Conservation (phyloP, 73 alveolate species). For the Paramecium pentaurelia region DNA sequence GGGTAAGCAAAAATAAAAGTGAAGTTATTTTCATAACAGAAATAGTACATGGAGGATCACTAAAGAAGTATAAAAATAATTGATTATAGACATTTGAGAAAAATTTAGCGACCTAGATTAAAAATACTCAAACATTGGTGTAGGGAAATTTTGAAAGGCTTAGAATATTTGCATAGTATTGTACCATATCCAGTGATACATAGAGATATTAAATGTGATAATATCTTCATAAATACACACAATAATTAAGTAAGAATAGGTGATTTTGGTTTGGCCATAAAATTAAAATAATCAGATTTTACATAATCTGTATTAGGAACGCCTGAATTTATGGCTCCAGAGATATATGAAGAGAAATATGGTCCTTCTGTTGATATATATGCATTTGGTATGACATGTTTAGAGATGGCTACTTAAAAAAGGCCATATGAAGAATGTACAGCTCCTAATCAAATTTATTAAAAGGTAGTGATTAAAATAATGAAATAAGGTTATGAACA, state of each 20-base stretch:
- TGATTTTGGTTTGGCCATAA: conserved; percentile 94
- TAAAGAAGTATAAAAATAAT: conserved; percentile 54
- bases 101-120: conserved; percentile 82
- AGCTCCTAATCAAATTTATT: conserved; percentile 70
- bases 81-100: conserved; percentile 68
- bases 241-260: conserved; percentile 96
- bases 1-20: conserved; percentile 86
- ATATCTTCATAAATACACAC: conserved; percentile 90
- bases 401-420: conserved; percentile 84
- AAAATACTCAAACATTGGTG: conserved; percentile 91
- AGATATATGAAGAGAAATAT: conserved; percentile 80
- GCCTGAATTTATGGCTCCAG: conserved; percentile 91
- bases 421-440: conserved; percentile 85
- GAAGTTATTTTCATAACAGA: conserved; percentile 96
- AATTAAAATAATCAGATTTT: conserved; percentile 83
- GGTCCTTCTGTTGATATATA: conserved; percentile 85
- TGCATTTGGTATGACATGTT: conserved; percentile 84
- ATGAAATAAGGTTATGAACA: conserved; percentile 38
- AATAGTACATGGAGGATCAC: conserved; percentile 95
- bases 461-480: conserved; percentile 62
- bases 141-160: conserved; percentile 88
- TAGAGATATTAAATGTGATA: conserved; percentile 92
- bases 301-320: conserved; percentile 82
- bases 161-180: conserved; percentile 82
- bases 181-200: conserved; percentile 83